Evolutionary conservation across 2,329 filamentous ascomycete species (phyloP).

Genomic region (Cucurbitaria berberidis): DNA sequence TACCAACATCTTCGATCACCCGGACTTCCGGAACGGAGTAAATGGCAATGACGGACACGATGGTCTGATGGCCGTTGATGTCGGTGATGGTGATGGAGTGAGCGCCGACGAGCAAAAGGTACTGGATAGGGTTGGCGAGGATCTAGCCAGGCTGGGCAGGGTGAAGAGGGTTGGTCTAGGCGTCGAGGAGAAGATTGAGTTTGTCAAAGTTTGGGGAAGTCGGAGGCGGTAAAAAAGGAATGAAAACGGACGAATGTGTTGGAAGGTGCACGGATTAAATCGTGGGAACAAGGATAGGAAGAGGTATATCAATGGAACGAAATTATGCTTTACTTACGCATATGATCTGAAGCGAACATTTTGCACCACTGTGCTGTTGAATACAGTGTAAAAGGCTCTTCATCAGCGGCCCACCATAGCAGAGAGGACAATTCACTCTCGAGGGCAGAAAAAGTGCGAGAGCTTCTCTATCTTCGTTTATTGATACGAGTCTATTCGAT

Average conservation of each 20-base stretch:
- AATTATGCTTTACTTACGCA: no score
- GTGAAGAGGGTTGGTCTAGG: constrained; percentile 89
- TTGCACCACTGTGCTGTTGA: background rate
- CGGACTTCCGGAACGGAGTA: constrained; percentile 29
- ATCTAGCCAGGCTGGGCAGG: constrained; percentile 82
- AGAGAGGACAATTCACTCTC: background rate
- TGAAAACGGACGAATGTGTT: background rate
- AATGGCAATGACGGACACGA: constrained; percentile 15
- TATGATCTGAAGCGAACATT: background rate
- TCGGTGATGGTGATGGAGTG: constrained; percentile 16
- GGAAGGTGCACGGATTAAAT: no score
- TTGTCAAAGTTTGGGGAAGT: constrained; percentile 73
- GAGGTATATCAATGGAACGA: background rate
- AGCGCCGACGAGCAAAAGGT: constrained; percentile 66
- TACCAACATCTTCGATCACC: constrained; percentile 42
- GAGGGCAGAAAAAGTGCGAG: background rate
- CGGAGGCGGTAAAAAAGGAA: constrained; percentile 37
- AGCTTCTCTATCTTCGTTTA: background rate
- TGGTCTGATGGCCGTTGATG: constrained; percentile 26
- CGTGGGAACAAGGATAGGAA: no score
- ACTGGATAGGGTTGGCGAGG: constrained; percentile 81
- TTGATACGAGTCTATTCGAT: background rate
- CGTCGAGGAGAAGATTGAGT: constrained; percentile 80
- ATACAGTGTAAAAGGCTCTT: no score
- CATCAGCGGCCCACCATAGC: no score